Base-by-base conservation (phyloP, 1,139 yeast species). In the Yamadazyma buinensis region DNA sequence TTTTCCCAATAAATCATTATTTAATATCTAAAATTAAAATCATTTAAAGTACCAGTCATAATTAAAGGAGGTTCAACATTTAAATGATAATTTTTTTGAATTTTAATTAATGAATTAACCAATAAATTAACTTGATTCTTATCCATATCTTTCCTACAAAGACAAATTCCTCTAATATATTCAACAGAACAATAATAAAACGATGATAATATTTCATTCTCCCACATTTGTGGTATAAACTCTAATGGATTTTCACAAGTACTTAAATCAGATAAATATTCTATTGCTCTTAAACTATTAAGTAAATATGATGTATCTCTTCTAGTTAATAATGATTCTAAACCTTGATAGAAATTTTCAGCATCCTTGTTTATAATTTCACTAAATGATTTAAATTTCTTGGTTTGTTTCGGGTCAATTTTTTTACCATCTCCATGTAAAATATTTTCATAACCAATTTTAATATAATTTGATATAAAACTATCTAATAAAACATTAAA, bases 131-230 rank as follows among this genome's bases (percentile, higher is more conserved):
- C 58, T 33, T 52, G 54, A 11, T 48, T 41, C 44, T 57, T 55
- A 33, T 68, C 75, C 59, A 64, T 55, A 44, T 70, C 75, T 47
- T 69, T 69, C 26, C 75, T 55, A 43, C 76, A 69, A 39, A 61
- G 47, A 32, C 68, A 63, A 8, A 65, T 52, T 1, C 75, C 76
- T 37, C 76, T 77, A 44, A 90, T 70, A 52, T 85, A 81, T 35
- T 74, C 80, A 5, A 76, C 64, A 7, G 94, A 80, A 46, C 88
- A 74, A 47, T 77, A 79, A 49, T 80, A 75, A 57, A 81, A 86
- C 15, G 73, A 71, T 4, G 64, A 64, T 35, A 83, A 59, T 27
- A 80, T 72, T 33, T 64, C 67, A 28, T 72, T 60, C 39, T 64
- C 68, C 85, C 86, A 82, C 37, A 75, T 71, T 36, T 75, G 66